phyloP scores from a whole-genome alignment of 306 rosid genomes.

The Sicyos baderoa region DNA sequence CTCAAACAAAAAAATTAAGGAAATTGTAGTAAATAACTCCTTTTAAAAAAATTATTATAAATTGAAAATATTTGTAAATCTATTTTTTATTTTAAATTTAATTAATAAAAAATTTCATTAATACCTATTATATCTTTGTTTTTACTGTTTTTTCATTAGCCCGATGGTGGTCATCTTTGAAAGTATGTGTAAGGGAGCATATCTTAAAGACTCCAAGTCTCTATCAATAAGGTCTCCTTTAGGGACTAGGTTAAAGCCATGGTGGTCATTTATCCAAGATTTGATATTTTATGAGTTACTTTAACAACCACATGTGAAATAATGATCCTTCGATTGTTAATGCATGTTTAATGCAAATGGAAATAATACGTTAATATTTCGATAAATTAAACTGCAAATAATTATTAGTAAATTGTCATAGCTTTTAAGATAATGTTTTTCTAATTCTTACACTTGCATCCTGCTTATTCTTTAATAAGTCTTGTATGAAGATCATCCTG shows the following conservation, averaged over 20 bases:
- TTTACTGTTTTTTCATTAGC: too few species aligned
- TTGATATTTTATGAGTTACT: not conserved
- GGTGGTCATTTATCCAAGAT: not conserved
- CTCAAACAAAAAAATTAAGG: too few species aligned
- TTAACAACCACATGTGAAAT: not conserved
- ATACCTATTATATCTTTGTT: too few species aligned
- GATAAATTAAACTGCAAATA: slow-evolving; percentile 1
- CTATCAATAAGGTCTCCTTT: too few species aligned
- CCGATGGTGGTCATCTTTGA: too few species aligned
- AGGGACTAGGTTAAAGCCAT: not conserved
- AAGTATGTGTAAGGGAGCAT: too few species aligned
- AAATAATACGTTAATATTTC: not conserved
- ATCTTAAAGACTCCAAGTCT: too few species aligned
- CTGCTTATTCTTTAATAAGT: not conserved
- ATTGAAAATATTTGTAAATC: too few species aligned
- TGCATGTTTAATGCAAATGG: slow-evolving; percentile 1
- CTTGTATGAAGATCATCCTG: not conserved
- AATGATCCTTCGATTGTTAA: not conserved
- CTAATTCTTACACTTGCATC: not conserved
- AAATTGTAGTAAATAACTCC: too few species aligned
- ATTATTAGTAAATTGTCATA: not conserved
- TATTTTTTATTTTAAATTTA: too few species aligned
- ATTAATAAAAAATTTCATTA: too few species aligned
- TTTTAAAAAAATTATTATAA: too few species aligned
- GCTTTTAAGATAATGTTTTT: slow-evolving; percentile 12